phyloP scores from a whole-genome alignment of 2,329 filamentous ascomycete species.

The Clarireedia sp. region DNA sequence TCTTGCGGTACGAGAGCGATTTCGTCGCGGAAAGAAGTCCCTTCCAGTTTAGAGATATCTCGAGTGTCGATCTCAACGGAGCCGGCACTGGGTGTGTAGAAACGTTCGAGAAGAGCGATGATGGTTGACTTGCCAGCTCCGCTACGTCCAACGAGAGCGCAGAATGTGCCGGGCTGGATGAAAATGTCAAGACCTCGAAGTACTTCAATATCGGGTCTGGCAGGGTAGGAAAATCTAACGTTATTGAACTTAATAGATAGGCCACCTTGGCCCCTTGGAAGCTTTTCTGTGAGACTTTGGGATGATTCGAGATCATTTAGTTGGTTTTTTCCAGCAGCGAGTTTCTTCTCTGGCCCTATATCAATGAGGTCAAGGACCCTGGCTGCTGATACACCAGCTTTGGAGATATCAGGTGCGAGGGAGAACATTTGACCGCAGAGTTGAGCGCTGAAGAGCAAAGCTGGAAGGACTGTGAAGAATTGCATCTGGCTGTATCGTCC shows the following conservation, averaged over 20 bases:
- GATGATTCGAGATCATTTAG: neutral
- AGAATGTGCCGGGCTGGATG: constrained; percentile 52
- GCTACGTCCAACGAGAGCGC: constrained; percentile 56
- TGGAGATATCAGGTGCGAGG: constrained; percentile 63
- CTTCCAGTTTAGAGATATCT: constrained; percentile 37
- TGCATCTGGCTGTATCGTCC: constrained; percentile 56
- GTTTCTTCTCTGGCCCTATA: constrained; percentile 27
- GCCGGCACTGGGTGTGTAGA: constrained; percentile 36
- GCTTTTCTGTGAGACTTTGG: neutral
- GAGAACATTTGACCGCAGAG: constrained; percentile 69
- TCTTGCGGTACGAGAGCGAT: constrained; percentile 53
- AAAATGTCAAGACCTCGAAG: constrained; percentile 48
- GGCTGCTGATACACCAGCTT: constrained; percentile 52
- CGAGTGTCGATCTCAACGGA: constrained; percentile 21
- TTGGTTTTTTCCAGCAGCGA: neutral
- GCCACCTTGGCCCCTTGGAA: neutral
- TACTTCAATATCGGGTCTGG: constrained; percentile 50
- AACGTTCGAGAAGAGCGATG: constrained; percentile 45
- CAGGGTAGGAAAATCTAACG: constrained; percentile 59
- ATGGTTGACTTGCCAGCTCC: constrained; percentile 62
- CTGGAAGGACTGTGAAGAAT: constrained; percentile 66
- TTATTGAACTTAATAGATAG: constrained; percentile 39
- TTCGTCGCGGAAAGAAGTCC: constrained; percentile 40
- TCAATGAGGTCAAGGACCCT: constrained; percentile 47
- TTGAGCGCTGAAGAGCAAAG: constrained; percentile 64